phyloP scores from a whole-genome alignment of 129 eudicot species.

The Artemisia annua region DNA sequence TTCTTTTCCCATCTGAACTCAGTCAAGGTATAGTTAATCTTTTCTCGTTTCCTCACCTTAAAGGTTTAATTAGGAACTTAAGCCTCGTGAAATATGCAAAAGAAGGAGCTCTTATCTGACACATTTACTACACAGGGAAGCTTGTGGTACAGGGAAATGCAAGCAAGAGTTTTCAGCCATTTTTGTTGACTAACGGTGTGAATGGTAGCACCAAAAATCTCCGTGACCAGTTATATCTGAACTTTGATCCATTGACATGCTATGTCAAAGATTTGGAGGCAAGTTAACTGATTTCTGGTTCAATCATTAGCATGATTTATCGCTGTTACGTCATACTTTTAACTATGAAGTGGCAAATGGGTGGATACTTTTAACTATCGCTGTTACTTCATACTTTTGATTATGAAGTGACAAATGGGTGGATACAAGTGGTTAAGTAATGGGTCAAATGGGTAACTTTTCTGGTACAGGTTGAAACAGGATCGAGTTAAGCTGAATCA shows the following conservation, averaged over 20 bases:
- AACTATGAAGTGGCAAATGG: not conserved
- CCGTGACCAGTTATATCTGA: constrained; percentile 58
- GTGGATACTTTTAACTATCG: not conserved
- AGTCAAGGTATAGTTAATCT: constrained; percentile 50
- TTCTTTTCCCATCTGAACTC: constrained; percentile 86
- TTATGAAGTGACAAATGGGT: not conserved
- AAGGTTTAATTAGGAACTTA: not conserved
- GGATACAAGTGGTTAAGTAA: not conserved
- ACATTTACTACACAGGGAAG: constrained; percentile 46
- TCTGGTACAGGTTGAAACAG: not conserved
- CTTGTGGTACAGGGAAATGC: constrained; percentile 64
- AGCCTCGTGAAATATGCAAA: not conserved
- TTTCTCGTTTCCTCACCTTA: not conserved
- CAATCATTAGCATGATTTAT: not conserved
- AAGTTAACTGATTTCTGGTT: constrained; percentile 26
- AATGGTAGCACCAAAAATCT: constrained; percentile 43
- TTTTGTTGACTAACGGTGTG: constrained; percentile 40
- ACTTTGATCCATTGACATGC: constrained; percentile 79
- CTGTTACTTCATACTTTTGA: not conserved
- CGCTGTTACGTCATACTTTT: not conserved
- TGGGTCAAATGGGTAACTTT: not conserved
- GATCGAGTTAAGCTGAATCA: not conserved
- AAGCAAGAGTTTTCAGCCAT: constrained; percentile 75
- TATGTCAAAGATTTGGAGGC: constrained; percentile 70
- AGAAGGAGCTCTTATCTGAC: constrained; percentile 17